Evolutionary conservation across 139 green algal genomes (phyloP).

Genomic region (Dunaliella sp.): DNA sequence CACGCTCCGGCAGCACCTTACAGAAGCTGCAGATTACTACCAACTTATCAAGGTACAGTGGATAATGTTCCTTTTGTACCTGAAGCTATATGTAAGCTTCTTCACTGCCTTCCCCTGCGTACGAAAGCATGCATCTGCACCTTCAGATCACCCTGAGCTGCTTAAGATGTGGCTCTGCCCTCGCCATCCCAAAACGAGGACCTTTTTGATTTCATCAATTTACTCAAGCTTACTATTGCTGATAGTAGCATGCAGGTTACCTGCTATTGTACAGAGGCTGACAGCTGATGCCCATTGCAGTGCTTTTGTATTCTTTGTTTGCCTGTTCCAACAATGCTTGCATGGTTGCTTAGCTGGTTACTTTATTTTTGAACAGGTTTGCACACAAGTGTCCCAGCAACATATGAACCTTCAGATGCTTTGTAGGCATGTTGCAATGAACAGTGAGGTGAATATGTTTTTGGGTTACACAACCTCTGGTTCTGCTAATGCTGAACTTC

Average conservation of each 20-base stretch:
- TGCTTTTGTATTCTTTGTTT: too few relatives aligned
- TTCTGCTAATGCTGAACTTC: neutral
- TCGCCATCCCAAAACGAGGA: neutral
- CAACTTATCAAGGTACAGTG: neutral
- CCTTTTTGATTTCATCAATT: neutral
- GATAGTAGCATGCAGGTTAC: too few relatives aligned
- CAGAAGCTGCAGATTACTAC: slow-evolving; percentile 1
- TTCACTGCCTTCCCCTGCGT: too few relatives aligned
- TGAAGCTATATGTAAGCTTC: too few relatives aligned
- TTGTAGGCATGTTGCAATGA: neutral
- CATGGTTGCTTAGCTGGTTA: neutral
- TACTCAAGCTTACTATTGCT: neutral
- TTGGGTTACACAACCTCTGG: too few relatives aligned
- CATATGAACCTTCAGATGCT: too few relatives aligned
- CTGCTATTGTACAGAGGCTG: too few relatives aligned
- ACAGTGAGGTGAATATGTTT: neutral
- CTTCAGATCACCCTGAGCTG: neutral
- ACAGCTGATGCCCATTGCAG: too few relatives aligned
- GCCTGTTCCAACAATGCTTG: too few relatives aligned
- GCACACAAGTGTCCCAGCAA: too few relatives aligned
- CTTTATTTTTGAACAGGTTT: too few relatives aligned
- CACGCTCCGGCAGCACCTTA: neutral
- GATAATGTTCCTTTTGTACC: too few relatives aligned
- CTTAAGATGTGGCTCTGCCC: neutral
- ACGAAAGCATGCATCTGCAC: neutral